Conservation (phyloP, 2,329 filamentous ascomycete genomes). For the Periconia sp. region DNA sequence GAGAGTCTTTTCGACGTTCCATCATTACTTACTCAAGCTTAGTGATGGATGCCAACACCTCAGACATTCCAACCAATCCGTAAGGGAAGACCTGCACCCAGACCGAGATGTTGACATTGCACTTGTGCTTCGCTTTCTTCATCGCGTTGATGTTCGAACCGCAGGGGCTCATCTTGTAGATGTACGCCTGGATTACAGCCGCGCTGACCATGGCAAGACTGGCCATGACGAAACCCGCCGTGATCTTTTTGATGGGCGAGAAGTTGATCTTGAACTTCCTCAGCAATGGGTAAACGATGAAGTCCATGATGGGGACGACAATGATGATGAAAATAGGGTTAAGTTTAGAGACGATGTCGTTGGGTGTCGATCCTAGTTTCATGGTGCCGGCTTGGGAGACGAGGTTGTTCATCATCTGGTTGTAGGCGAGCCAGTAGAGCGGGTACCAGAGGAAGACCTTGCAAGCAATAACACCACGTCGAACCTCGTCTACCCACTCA, state of each 20-base stretch:
- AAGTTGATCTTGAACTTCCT: conserved; percentile 66
- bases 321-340: conserved; percentile 77
- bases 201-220: conserved; percentile 63
- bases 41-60: conserved; percentile 69
- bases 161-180: conserved; percentile 42
- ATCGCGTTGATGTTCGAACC: conserved; percentile 30
- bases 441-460: conserved; percentile 62
- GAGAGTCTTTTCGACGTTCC: conserved; percentile 42
- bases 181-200: conserved; percentile 58
- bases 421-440: conserved; percentile 26
- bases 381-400: conserved; percentile 65
- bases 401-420: conserved; percentile 65
- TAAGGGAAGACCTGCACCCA: conserved; percentile 58
- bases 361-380: conserved; percentile 70
- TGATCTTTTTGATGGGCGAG: conserved; percentile 76
- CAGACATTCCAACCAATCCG: conserved; percentile 58
- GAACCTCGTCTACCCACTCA: conserved; percentile 75
- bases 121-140: conserved; percentile 46
- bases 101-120: conserved; percentile 53
- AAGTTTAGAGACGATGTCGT: conserved; percentile 76
- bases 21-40: conserved; percentile 64
- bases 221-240: conserved; percentile 67
- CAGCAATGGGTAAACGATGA: conserved; percentile 67
- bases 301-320: conserved; percentile 63
- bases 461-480: conserved; percentile 56